phyloP scores from a whole-genome alignment of 176 grass and related monocot genomes.

The Avena eriantha region DNA sequence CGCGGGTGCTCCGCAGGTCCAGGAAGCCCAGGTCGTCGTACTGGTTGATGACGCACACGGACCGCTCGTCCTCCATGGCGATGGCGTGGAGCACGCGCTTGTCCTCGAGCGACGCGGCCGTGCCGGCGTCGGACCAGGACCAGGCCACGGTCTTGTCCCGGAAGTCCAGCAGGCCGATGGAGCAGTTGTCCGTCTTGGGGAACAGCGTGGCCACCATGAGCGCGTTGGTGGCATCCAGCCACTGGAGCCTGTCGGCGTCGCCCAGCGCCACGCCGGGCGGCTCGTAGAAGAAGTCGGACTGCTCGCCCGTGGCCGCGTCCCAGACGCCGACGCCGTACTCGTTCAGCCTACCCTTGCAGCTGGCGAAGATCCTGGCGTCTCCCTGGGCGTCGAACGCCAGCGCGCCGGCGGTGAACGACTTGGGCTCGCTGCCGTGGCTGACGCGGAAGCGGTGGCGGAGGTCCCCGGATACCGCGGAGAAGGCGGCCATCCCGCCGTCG shows the following conservation, averaged over 20 bases:
- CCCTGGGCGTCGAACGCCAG: conserved; percentile 51
- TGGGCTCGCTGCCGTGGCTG: conserved; percentile 52
- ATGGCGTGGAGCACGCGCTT: conserved; percentile 98
- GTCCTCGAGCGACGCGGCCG: conserved; percentile 67
- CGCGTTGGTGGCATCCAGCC: conserved; percentile 61
- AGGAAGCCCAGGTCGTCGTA: conserved; percentile 98
- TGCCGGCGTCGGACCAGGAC: conserved; percentile 91
- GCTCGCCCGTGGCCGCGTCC: conserved; percentile 79
- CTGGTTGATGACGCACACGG: conserved; percentile 92
- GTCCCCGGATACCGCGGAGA: conserved; percentile 69
- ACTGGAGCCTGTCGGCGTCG: conserved; percentile 96
- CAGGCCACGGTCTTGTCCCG: conserved; percentile 69
- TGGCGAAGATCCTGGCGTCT: conserved; percentile 65
- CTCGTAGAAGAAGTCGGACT: conserved; percentile 95
- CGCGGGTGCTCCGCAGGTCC: conserved; percentile 52
- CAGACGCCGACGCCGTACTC: conserved; percentile 93
- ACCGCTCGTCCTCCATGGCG: conserved; percentile 76
- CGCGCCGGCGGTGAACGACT: conserved; percentile 89
- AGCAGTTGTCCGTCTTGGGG: conserved; percentile 86
- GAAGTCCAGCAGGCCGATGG: conserved; percentile 90
- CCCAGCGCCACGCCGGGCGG: conserved; percentile 61
- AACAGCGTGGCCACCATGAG: conserved; percentile 93
- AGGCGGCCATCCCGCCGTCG: conserved; percentile 82
- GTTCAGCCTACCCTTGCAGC: conserved; percentile 91
- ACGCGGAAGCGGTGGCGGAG: conserved; percentile 79